Conservation (phyloP, 768 basidiomycete genomes). For the Cubamyces sp. region DNA sequence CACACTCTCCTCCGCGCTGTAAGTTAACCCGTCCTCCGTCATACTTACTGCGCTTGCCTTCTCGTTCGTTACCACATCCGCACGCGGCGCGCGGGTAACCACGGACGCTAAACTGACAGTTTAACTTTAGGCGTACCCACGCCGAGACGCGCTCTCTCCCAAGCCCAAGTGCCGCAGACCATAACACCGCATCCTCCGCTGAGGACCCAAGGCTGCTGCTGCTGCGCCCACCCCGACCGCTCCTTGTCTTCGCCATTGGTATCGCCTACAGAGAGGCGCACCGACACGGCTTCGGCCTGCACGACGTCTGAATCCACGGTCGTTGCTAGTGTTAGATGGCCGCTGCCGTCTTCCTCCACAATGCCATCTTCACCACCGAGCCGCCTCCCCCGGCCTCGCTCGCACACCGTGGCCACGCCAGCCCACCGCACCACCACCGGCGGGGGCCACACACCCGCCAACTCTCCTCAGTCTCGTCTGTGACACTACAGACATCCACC, state of each 20-base stretch:
- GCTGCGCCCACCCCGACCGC: background rate
- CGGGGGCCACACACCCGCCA: conserved; percentile 28
- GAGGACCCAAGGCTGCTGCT: background rate
- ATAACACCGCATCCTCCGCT: background rate
- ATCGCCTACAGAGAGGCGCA: background rate
- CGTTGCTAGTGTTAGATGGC: conserved; percentile 46
- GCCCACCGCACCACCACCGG: conserved; percentile 1
- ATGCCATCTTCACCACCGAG: conserved; percentile 47
- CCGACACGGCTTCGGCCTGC: background rate
- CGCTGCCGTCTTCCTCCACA: conserved; percentile 57
- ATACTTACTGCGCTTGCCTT: background rate
- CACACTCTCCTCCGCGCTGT: background rate
- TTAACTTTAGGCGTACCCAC: conserved; percentile 14
- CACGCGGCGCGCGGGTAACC: conserved; percentile 12
- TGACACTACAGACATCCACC: conserved; percentile 33
- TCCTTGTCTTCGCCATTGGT: no score
- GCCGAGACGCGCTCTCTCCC: background rate
- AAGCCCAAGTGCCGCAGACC: background rate
- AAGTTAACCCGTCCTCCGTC: background rate
- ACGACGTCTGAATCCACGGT: background rate
- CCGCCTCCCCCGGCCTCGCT: conserved; percentile 25
- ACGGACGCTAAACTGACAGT: conserved; percentile 2
- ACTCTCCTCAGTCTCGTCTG: conserved; percentile 36
- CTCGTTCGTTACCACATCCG: conserved; percentile 6
- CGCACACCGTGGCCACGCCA: conserved; percentile 7